phyloP scores from a whole-genome alignment of 2,329 filamentous ascomycete species.

The Chaetothyriales sp. region DNA sequence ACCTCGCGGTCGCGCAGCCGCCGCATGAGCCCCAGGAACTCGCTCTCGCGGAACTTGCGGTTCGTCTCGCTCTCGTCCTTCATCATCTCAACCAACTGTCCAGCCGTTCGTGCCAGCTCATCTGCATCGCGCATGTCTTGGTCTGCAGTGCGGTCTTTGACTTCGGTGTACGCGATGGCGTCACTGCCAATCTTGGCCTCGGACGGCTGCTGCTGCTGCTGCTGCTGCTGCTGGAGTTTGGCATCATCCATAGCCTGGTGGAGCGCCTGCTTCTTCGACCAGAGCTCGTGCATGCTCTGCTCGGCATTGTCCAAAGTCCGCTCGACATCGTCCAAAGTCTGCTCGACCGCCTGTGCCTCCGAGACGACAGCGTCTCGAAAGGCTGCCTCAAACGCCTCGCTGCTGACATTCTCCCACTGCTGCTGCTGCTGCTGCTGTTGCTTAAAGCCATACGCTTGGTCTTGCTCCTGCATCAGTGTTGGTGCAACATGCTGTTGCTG shows the following conservation, averaged over 20 bases:
- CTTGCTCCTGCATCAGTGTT: slow-evolving; percentile 17
- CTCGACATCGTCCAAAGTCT: too few species aligned
- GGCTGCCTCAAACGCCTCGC: slow-evolving; percentile 15
- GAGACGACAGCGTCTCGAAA: slow-evolving; percentile 12
- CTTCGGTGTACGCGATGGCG: slow-evolving; percentile 23
- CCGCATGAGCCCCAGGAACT: slow-evolving; percentile 65
- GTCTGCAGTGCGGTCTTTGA: slow-evolving; percentile 9
- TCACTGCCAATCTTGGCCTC: slow-evolving; percentile 30
- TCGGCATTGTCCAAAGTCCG: too few species aligned
- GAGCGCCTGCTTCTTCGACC: too few species aligned
- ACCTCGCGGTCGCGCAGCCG: slow-evolving; percentile 59
- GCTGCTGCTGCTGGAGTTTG: not conserved
- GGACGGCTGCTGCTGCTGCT: not conserved
- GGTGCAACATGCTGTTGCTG: slow-evolving; percentile 1
- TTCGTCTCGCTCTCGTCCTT: slow-evolving; percentile 55
- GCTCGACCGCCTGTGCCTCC: slow-evolving; percentile 12
- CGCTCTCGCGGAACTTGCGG: slow-evolving; percentile 64
- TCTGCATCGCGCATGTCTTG: slow-evolving; percentile 40
- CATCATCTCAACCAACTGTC: slow-evolving; percentile 55
- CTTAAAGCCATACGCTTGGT: slow-evolving; percentile 7
- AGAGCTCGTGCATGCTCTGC: too few species aligned
- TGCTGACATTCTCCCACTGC: slow-evolving; percentile 1
- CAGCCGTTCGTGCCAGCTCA: slow-evolving; percentile 59
- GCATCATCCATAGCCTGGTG: too few species aligned
- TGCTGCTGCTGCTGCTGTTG: slow-evolving; percentile 6